Base-by-base conservation (phyloP, 768 basidiomycete species). In the Suillus variegatus region DNA sequence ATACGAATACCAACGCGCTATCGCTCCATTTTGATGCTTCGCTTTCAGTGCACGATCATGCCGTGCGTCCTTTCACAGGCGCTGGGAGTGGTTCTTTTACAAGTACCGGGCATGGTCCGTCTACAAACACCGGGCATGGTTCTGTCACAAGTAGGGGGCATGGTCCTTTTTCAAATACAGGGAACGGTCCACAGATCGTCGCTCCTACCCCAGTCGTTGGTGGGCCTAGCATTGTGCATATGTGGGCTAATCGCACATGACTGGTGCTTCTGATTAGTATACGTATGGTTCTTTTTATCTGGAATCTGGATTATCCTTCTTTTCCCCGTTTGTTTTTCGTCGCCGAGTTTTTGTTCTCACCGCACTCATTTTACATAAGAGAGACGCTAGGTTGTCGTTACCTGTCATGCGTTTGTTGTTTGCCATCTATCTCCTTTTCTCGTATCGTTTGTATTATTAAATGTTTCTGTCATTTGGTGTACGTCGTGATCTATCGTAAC, bases 21-120 rank as follows among this genome's bases (percentile, higher is more conserved):
- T 77, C 76, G 49, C 73, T 76, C 64, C 72, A 73, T 73, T 76
- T 76, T 71, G 75, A 76, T 75, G 75, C 75, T 75, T 76, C 75
- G 61, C 68, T 72, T 66, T 67, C 75, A 28, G 44, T 70, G 61
- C 75, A 75, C 65, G 75, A 68, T 62, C 65, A 70, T 44, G 66
- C 64, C 61, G 41, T 32, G 35, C 71, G 69, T 60, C 62, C 63
- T 46, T 52, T 67, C 66, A 64, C 72, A 63, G 65, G 62, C 52
- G 54, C 18, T 6, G 54, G 54, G 28, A 20, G 32, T 55, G 54
- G 20, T 35, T 65, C 74, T n/a, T 73, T 70, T 66, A 52, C 66
- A 51, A 56, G 47, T 44, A 22, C 60, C 43, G 66, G 63, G 38
- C 49, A 46, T 60, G 70, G 75, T 58, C 62, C 52, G 52, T 54